phyloP scores from a whole-genome alignment of 805 yeast genomes.

The Cyberlindnera suaveolens region DNA sequence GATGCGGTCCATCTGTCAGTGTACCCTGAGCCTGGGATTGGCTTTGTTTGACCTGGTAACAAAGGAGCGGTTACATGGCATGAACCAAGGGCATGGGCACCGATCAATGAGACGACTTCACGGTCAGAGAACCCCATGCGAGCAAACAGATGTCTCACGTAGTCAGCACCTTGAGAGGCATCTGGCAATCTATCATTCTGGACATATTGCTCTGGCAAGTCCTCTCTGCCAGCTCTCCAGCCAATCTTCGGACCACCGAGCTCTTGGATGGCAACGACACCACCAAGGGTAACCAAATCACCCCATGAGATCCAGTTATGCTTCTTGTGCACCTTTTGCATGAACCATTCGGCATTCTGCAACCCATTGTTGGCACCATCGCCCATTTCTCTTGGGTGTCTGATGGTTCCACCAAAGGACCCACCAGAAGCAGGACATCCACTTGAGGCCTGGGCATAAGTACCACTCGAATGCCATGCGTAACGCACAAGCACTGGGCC shows the following conservation, averaged over 20 bases:
- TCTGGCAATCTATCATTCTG: constrained; percentile 75
- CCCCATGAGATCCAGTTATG: constrained; percentile 73
- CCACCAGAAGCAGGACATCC: constrained; percentile 46
- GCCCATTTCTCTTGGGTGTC: constrained; percentile 49
- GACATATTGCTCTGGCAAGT: constrained; percentile 40
- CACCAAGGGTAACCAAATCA: constrained; percentile 75
- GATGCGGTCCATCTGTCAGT: constrained; percentile 90
- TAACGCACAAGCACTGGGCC: constrained; percentile 77
- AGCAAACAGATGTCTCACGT: constrained; percentile 56
- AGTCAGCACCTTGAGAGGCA: constrained; percentile 58
- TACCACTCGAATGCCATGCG: constrained; percentile 88
- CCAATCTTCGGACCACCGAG: constrained; percentile 71
- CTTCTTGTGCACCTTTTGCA: constrained; percentile 48
- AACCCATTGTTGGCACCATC: constrained; percentile 47
- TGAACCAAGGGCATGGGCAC: constrained; percentile 74
- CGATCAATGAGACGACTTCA: constrained; percentile 68
- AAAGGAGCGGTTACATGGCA: constrained; percentile 48
- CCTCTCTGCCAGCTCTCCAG: constrained; percentile 82
- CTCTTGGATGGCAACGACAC: constrained; percentile 73
- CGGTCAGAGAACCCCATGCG: constrained; percentile 65
- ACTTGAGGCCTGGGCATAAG: constrained; percentile 50
- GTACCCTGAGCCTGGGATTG: constrained; percentile 55
- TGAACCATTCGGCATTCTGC: constrained; percentile 43
- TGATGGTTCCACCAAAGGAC: constrained; percentile 64
- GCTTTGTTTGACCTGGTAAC: constrained; percentile 16